Evolutionary conservation across 306 rosid species (phyloP).

Genomic region (Glycine soja): DNA sequence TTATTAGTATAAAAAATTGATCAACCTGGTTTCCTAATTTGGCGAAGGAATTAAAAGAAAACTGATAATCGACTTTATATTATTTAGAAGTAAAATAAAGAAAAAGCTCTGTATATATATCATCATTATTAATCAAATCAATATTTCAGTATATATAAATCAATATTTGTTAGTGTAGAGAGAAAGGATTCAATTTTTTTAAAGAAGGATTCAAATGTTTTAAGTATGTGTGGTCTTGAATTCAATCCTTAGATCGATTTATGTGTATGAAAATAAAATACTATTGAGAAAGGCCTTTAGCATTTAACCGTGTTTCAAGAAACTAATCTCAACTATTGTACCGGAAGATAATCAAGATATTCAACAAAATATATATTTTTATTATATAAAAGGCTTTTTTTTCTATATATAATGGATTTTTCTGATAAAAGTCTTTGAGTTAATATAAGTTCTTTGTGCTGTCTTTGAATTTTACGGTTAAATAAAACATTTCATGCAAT

Average conservation of each 20-base stretch:
- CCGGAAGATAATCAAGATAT: background rate
- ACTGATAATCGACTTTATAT: background rate
- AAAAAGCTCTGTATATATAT: background rate
- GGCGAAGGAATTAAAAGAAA: background rate
- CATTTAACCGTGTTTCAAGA: background rate
- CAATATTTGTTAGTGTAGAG: no score
- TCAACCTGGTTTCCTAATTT: background rate
- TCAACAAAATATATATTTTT: no score
- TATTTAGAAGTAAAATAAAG: slow-evolving; percentile 3
- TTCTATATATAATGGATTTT: no score
- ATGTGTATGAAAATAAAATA: background rate
- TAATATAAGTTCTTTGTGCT: no score
- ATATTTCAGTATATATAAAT: no score
- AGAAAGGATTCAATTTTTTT: no score
- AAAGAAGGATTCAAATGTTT: background rate
- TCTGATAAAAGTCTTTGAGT: no score
- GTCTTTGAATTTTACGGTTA: no score
- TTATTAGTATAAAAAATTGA: background rate
- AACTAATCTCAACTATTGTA: background rate
- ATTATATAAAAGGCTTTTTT: no score
- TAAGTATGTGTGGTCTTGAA: background rate
- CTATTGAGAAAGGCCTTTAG: background rate
- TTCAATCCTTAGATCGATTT: background rate
- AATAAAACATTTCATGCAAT: no score
- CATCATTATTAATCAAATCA: no score